These are phyloP conservation scores for Monosporozyma solicola DNA, from an alignment of 805 yeast species.

Conservation along the genomic window DNA sequence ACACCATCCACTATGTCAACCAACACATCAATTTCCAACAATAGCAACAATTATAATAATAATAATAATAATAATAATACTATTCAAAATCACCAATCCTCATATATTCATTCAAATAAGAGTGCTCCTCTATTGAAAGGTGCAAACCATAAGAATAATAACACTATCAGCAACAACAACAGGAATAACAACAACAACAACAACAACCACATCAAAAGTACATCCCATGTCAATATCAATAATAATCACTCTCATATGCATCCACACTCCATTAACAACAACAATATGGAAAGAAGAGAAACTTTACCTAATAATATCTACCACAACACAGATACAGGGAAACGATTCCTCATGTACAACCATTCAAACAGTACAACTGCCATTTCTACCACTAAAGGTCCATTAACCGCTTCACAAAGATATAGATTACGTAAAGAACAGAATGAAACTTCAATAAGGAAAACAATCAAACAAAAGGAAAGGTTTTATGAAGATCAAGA, in stretches of 20 bases:
- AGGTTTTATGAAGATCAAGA: slow-evolving; percentile 32
- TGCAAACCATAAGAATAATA: not conserved
- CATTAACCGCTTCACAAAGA: slow-evolving; percentile 36
- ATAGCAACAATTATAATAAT: not conserved
- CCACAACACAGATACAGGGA: not conserved
- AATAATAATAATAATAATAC: slow-evolving; percentile 1
- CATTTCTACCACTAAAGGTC: slow-evolving; percentile 3
- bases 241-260: not conserved
- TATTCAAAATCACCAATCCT: not conserved
- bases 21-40: not conserved
- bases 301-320: not conserved
- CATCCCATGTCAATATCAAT: slow-evolving; percentile 1
- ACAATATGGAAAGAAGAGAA: not conserved
- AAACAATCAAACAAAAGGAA: slow-evolving; percentile 30
- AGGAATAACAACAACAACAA: no score
- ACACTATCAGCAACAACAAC: no score
- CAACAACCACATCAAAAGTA: no score
- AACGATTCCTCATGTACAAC: slow-evolving; percentile 3
- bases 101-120: slow-evolving; percentile 5
- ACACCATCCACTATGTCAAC: not conserved
- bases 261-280: not conserved
- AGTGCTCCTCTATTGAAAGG: slow-evolving; percentile 5
- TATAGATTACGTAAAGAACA: slow-evolving; percentile 34
- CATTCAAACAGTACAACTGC: slow-evolving; percentile 12
- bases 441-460: slow-evolving; percentile 28